Base-by-base conservation (phyloP, 2,329 filamentous ascomycete genomes). In the Cercospora berteroae region DNA sequence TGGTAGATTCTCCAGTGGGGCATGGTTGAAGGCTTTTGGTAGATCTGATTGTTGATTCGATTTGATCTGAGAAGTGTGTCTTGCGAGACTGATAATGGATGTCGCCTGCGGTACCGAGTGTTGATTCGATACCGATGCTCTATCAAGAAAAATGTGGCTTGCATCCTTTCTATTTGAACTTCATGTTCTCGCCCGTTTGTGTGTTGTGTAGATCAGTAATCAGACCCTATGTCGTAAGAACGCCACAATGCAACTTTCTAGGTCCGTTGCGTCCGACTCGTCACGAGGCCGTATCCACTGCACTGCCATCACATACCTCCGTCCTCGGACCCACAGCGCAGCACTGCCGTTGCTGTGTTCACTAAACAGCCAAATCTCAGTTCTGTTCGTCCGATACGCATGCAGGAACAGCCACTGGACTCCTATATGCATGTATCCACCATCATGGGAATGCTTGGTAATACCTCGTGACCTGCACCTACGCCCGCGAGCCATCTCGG, bases 1-100 rank as follows among this genome's bases (percentile, higher is more conserved):
- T 67, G 80, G 75, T 77, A 81, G 69, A 83, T 76, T 8, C 73
- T 71, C 81, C 80, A 83, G 68, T 82, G 79, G 69, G 81, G 81
- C 81, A 83, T 83, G 4, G 48, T 52, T 16, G 42, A 48, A 8
- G n/a, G 29, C n/a, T 10, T 31, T 7, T 31, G 20, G 44, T 20
- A 4, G 18, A 12, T 52, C 2, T 20, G 20, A 20, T 6, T 25
- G 25, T 4, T 20, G 20, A 20, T 6, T 25, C 16, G 9, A 7
- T 23, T n/a, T 13, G 12, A 36, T 36, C 12, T 39, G 8, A 36
- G 33, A 16, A 16, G 13, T 36, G 33, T 36, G 4, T 36, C 12
- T n/a, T 42, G 16, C 36, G 36, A n/a, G 6, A 6, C 36, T 16
- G 36, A 42, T n/a, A 9, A n/a, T 7, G 0, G 36, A 42, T 42